Base-by-base conservation (phyloP, 495 filamentous ascomycete genomes). In the Penicillium fimorum region DNA sequence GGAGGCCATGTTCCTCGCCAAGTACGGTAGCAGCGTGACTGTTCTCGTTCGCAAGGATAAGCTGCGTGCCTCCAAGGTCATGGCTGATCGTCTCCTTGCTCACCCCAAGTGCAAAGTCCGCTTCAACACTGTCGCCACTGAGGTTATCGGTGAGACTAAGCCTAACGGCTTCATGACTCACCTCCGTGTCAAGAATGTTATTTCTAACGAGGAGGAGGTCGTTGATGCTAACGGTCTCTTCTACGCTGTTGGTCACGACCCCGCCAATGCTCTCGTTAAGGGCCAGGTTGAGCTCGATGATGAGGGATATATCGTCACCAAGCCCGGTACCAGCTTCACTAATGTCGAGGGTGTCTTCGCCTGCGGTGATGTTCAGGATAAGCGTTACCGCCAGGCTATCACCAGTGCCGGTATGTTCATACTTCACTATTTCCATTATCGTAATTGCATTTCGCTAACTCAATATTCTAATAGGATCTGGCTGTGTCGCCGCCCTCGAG, bases 321-420 rank as follows among this genome's bases (percentile, higher is more conserved):
- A 88, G 71, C 87, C 93, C 3, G 94, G 94, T 29, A 93, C 91
- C 48, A 90, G 90, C 60, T 81, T 86, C 60, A 99, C 94, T 42
- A 96, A 84, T 70, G 70, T 96, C 5, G 84, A 91, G 69, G 94
- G 94, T 65, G 90, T 99, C 9, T 99, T 97, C 71, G 94, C 94
- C 49, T 93, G 92, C 43, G 94, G 94, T 48, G 94, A 99, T 68
- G 94, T 99, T 18, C 95, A 97, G 78, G 95, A 99, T 70, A 97
- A 97, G 84, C 86, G 88, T 64, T 99, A 99, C 73, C 83, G 95
- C 68, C 94, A 98, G 77, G 94, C 94, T 53, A 92, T 98, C 64
- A 98, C 94, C 49, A 96, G 91, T 79, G 94, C 94, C 65, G 93
- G 93, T 92, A 84, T 63, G 87, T 82, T 59, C 15, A 45, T 44